Evolutionary conservation across 177 flowering plant species (phyloP).

Genomic region (Vitis hybrid): DNA sequence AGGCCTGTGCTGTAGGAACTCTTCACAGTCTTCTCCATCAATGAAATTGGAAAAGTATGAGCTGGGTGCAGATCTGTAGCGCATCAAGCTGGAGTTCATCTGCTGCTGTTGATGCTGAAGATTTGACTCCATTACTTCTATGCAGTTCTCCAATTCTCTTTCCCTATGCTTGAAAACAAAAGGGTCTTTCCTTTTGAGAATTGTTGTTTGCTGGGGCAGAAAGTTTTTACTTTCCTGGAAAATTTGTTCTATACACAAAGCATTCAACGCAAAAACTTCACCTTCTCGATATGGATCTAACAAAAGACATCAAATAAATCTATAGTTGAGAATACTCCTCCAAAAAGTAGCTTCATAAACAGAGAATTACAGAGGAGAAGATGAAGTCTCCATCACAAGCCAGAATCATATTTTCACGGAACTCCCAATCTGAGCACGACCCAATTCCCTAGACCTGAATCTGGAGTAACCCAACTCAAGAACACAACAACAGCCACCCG

Average conservation of each 20-base stretch:
- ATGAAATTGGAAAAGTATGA: constrained; percentile 42
- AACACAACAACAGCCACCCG: no score
- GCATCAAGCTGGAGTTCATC: constrained; percentile 39
- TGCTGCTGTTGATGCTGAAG: constrained; percentile 33
- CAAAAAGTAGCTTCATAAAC: background rate
- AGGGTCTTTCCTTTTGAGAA: background rate
- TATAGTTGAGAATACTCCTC: background rate
- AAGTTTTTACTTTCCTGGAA: no score
- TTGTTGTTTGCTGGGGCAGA: no score
- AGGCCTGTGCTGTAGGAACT: constrained; percentile 36
- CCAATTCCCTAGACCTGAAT: no score
- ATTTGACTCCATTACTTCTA: constrained; percentile 36
- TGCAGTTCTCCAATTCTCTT: background rate
- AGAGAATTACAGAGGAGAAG: constrained; percentile 9
- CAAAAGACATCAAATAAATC: background rate
- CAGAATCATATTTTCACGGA: background rate
- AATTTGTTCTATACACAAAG: no score
- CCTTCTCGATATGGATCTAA: constrained; percentile 1
- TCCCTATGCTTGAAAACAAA: background rate
- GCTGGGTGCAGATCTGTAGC: constrained; percentile 71
- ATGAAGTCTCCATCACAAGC: background rate
- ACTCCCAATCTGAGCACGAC: background rate
- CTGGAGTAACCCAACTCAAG: no score
- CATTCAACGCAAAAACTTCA: background rate
- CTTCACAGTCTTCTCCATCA: constrained; percentile 26